phyloP scores from a whole-genome alignment of 2,329 filamentous ascomycete species.

The Venturia nashicola region DNA sequence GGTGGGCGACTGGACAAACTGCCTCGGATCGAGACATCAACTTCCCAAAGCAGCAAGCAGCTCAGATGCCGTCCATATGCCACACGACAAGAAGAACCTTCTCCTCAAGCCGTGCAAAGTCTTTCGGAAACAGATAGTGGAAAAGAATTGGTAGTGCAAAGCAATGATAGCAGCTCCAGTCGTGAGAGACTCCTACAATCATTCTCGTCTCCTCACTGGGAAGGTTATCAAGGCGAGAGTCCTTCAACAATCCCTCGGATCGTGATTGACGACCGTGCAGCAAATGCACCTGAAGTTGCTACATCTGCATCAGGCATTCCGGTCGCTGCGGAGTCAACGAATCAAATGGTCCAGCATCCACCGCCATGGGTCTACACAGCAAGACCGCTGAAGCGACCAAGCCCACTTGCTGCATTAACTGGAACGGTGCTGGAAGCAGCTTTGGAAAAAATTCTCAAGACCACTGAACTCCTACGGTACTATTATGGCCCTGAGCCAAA shows the following conservation, averaged over 20 bases:
- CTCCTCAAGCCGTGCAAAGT: neutral
- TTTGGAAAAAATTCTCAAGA: neutral
- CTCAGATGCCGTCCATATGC: neutral
- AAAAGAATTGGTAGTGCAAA: neutral
- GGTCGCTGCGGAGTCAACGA: neutral
- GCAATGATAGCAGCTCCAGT: neutral
- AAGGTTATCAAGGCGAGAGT: neutral
- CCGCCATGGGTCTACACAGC: neutral
- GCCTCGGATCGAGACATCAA: neutral
- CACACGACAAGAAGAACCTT: neutral
- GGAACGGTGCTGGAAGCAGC: neutral
- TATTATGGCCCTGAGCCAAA: slow-evolving; percentile 20
- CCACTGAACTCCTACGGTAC: neutral
- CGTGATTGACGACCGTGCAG: neutral
- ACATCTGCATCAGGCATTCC: neutral
- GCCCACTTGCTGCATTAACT: neutral
- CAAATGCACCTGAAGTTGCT: slow-evolving; percentile 6
- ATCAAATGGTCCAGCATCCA: neutral
- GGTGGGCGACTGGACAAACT: neutral
- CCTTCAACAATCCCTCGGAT: neutral
- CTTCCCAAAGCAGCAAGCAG: neutral
- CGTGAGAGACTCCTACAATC: neutral
- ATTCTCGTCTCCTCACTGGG: neutral
- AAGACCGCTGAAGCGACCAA: neutral
- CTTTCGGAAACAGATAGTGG: slow-evolving; percentile 1